Evolutionary conservation across 768 basidiomycete genomes (phyloP).

Genomic region (Leccinum olivaceopallidum): DNA sequence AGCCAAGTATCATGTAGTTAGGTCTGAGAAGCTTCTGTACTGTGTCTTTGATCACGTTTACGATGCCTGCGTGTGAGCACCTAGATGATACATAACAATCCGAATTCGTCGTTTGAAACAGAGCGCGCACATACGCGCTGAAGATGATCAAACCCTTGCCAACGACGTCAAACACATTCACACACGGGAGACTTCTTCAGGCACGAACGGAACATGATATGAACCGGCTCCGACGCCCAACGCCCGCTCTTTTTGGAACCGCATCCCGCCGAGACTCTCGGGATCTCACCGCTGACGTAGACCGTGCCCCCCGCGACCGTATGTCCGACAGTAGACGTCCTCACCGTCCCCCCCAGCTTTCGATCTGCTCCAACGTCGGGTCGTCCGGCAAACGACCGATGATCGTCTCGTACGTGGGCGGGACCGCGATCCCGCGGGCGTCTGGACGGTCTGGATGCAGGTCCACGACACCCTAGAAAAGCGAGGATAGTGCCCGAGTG

Average conservation of each 20-base stretch:
- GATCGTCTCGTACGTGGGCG: constrained; percentile 56
- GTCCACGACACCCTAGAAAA: constrained; percentile 63
- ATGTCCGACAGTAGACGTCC: constrained; percentile 61
- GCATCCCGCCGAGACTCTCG: constrained; percentile 65
- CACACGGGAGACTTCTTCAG: background rate
- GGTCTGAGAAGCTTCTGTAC: constrained; percentile 61
- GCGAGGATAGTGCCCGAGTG: constrained; percentile 74
- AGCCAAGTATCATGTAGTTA: constrained; percentile 62
- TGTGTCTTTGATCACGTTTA: constrained; percentile 79
- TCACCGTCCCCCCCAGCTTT: constrained; percentile 61
- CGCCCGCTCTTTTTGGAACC: constrained; percentile 47
- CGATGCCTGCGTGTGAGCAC: constrained; percentile 81
- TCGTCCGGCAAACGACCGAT: constrained; percentile 63
- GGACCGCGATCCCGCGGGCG: constrained; percentile 71
- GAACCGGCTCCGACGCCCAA: constrained; percentile 51
- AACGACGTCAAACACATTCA: constrained; percentile 60
- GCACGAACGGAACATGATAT: background rate
- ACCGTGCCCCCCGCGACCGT: constrained; percentile 60
- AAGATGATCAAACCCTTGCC: constrained; percentile 83
- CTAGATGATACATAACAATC: constrained; percentile 26
- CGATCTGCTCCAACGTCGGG: constrained; percentile 70
- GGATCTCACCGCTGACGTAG: constrained; percentile 82
- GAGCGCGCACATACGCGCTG: constrained; percentile 52
- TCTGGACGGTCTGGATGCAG: constrained; percentile 76
- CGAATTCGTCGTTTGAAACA: background rate